Conservation (phyloP, 305 asterid species). For the Striga hermonthica region DNA sequence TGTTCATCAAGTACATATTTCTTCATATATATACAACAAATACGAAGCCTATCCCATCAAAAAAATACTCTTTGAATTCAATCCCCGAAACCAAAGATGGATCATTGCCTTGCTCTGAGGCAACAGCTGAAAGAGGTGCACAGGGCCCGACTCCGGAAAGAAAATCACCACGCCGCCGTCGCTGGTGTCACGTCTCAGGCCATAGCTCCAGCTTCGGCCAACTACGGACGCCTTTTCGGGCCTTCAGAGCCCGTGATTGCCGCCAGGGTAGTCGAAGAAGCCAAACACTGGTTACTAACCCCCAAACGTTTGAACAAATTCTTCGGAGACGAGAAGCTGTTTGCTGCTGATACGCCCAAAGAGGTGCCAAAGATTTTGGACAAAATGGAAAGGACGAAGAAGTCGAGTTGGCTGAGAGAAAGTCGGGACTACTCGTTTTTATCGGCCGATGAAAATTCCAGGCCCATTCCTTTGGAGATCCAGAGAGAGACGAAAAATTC, state of each 20-base stretch:
- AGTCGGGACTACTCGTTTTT: constrained; percentile 32
- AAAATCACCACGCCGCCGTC: not conserved
- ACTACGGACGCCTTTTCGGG: constrained; percentile 22
- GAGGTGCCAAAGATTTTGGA: not conserved
- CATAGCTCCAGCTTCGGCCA: not conserved
- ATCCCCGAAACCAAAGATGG: no score
- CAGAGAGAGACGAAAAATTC: not conserved
- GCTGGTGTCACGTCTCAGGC: not conserved
- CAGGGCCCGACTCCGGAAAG: constrained; percentile 21
- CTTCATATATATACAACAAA: no score
- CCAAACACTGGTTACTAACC: constrained; percentile 2
- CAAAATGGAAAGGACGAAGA: not conserved
- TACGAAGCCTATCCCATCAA: no score
- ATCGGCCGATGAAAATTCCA: constrained; percentile 8
- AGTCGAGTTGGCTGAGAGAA: constrained; percentile 9
- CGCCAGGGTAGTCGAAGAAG: not conserved
- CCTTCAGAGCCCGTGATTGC: constrained; percentile 4
- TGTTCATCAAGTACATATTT: no score
- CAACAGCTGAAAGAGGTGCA: constrained; percentile 1
- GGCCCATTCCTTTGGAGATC: not conserved
- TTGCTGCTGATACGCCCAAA: not conserved
- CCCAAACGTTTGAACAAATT: no score
- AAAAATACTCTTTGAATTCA: no score
- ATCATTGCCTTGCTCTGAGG: constrained; percentile 15
- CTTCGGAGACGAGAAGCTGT: not conserved